These are phyloP conservation scores for Hygrophoropsis aurantiaca DNA, from an alignment of 768 basidiomycete species.

Conservation along the genomic window DNA sequence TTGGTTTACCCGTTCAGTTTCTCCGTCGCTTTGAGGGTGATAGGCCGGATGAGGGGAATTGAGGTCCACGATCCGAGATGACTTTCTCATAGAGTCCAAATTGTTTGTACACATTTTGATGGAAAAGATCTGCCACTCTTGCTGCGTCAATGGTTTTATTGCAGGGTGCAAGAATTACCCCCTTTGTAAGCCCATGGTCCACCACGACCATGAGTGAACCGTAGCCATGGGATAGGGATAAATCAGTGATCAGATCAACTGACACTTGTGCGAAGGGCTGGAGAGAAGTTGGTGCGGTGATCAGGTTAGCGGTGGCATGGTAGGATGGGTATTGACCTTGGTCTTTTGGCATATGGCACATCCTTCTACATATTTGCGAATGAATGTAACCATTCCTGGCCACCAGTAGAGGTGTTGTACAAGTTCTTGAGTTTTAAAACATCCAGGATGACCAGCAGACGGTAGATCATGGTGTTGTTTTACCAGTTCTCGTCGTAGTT, in stretches of 20 bases:
- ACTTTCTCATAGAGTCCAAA: constrained; percentile 19
- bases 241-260: constrained; percentile 43
- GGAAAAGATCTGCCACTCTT: constrained; percentile 9
- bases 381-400: constrained; percentile 29
- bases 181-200: background rate
- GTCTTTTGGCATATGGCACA: background rate
- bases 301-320: constrained; percentile 29
- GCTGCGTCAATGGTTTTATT: constrained; percentile 2
- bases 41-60: constrained; percentile 35
- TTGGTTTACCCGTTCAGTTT: constrained; percentile 38
- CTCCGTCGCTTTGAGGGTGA: constrained; percentile 44
- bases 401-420: constrained; percentile 40
- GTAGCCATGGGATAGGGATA: constrained; percentile 17
- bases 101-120: constrained; percentile 11
- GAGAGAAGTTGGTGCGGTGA: constrained; percentile 34
- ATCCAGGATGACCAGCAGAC: constrained; percentile 42
- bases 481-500: constrained; percentile 30
- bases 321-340: no score
- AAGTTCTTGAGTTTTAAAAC: constrained; percentile 27
- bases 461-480: constrained; percentile 36
- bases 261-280: constrained; percentile 38
- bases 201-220: constrained; percentile 33
- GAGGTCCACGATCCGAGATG: constrained; percentile 21
- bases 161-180: constrained; percentile 11
- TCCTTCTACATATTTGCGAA: no score